These are phyloP conservation scores for Scytalidium lignicola DNA, from an alignment of 2,329 filamentous ascomycete species.

Conservation along the genomic window DNA sequence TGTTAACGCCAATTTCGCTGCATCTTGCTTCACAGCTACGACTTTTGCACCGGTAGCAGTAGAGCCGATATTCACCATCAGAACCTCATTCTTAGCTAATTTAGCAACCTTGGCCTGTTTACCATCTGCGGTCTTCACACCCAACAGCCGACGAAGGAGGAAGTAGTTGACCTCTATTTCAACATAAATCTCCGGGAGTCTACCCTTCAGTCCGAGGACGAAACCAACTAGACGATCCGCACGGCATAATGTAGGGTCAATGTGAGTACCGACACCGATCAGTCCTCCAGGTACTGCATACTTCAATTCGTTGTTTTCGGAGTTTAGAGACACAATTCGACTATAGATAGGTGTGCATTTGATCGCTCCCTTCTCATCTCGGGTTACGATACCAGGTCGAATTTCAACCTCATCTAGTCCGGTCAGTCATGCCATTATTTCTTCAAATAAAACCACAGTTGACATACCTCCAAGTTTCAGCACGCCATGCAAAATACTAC, in stretches of 20 bases:
- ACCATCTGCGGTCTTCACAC: conserved; percentile 95
- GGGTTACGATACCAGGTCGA: conserved; percentile 94
- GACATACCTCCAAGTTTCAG: conserved; percentile 67
- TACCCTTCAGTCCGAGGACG: conserved; percentile 90
- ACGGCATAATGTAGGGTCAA: conserved; percentile 96
- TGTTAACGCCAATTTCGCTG: conserved; percentile 88
- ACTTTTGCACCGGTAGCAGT: conserved; percentile 98
- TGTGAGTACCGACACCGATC: conserved; percentile 95
- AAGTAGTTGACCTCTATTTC: conserved; percentile 99
- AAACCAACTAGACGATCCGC: conserved; percentile 98
- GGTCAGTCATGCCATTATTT: neutral
- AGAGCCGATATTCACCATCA: conserved; percentile 99
- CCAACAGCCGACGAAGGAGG: conserved; percentile 85
- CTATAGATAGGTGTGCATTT: conserved; percentile 98
- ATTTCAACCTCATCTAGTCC: conserved; percentile 87
- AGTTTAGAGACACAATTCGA: conserved; percentile 89
- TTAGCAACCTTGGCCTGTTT: conserved; percentile 99
- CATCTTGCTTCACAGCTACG: conserved; percentile 93
- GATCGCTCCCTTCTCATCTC: conserved; percentile 87
- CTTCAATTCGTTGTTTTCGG: conserved; percentile 96
- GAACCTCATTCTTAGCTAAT: conserved; percentile 94
- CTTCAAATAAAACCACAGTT: neutral
- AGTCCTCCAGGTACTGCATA: conserved; percentile 96
- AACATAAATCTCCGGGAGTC: conserved; percentile 93
- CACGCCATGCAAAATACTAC: conserved; percentile 92